These are phyloP conservation scores for Trametes pubescens DNA, from an alignment of 1,284 basidiomycete species.

Conservation along the genomic window DNA sequence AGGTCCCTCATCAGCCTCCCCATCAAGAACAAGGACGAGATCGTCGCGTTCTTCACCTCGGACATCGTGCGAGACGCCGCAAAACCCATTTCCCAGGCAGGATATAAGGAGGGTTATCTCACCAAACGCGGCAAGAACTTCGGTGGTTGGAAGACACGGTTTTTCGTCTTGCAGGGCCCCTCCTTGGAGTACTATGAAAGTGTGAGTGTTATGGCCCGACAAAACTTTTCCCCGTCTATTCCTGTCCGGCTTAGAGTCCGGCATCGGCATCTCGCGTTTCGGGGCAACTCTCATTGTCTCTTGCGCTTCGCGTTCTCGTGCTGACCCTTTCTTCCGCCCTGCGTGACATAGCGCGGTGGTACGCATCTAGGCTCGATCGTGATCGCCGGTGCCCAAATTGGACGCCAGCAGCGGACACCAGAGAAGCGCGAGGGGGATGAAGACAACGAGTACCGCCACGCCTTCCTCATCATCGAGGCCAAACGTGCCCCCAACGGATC, in stretches of 20 bases:
- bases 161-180: slow-evolving; percentile 90
- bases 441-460: slow-evolving; percentile 95
- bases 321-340: slow-evolving; percentile 22
- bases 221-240: slow-evolving; percentile 19
- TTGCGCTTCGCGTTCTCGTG: slow-evolving; percentile 23
- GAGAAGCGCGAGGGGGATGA: slow-evolving; percentile 66
- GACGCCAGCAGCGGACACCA: slow-evolving; percentile 64
- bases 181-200: slow-evolving; percentile 94
- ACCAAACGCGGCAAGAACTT: slow-evolving; percentile 98
- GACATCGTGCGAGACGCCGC: slow-evolving; percentile 82
- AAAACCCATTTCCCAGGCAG: slow-evolving; percentile 78
- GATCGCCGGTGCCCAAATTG: slow-evolving; percentile 90
- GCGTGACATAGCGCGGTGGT: slow-evolving; percentile 78
- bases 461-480: slow-evolving; percentile 94
- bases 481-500: slow-evolving; percentile 76
- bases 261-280: slow-evolving; percentile 17
- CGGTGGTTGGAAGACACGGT: slow-evolving; percentile 95
- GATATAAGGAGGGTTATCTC: slow-evolving; percentile 95
- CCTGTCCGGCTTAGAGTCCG: slow-evolving; percentile 2
- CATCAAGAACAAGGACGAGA: slow-evolving; percentile 88
- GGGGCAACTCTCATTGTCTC: slow-evolving; percentile 24
- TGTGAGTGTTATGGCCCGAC: slow-evolving; percentile 59
- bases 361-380: slow-evolving; percentile 88
- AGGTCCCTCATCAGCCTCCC: slow-evolving; percentile 87
- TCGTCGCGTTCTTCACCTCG: slow-evolving; percentile 92